Evolutionary conservation across 2,329 filamentous ascomycete species (phyloP).

Genomic region (Venturiaceae sp.): DNA sequence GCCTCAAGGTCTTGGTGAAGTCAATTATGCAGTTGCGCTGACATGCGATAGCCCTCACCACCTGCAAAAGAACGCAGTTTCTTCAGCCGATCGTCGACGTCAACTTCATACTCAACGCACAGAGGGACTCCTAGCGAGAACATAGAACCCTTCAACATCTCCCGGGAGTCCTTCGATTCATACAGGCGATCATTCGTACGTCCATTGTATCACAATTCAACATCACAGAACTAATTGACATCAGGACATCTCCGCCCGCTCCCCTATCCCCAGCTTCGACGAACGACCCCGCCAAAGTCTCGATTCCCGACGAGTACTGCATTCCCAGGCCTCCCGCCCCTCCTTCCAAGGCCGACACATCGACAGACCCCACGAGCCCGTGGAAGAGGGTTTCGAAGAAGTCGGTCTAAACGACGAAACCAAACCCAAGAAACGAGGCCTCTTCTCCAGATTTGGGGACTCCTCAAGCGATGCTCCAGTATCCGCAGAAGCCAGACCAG

Average conservation of each 20-base stretch:
- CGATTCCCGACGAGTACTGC: slow-evolving; percentile 55
- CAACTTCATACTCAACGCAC: slow-evolving; percentile 43
- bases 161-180: slow-evolving; percentile 92
- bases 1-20: not conserved
- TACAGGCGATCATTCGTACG: slow-evolving; percentile 91
- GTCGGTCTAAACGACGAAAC: slow-evolving; percentile 75
- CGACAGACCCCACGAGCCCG: slow-evolving; percentile 45
- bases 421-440: slow-evolving; percentile 63
- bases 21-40: slow-evolving; percentile 10
- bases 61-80: slow-evolving; percentile 77
- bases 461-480: slow-evolving; percentile 17
- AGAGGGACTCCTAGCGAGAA: slow-evolving; percentile 66
- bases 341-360: slow-evolving; percentile 19
- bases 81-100: slow-evolving; percentile 50
- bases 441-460: slow-evolving; percentile 76
- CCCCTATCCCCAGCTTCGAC: slow-evolving; percentile 57
- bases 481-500: slow-evolving; percentile 16
- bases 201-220: not conserved
- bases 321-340: slow-evolving; percentile 46
- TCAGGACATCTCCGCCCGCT: slow-evolving; percentile 84
- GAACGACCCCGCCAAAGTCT: slow-evolving; percentile 64
- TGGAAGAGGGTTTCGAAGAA: slow-evolving; percentile 81
- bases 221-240: slow-evolving; percentile 7
- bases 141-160: slow-evolving; percentile 81
- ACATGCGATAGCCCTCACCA: slow-evolving; percentile 45